phyloP scores from a whole-genome alignment of 2,329 filamentous ascomycete species.

The Curvularia eragrostidis region DNA sequence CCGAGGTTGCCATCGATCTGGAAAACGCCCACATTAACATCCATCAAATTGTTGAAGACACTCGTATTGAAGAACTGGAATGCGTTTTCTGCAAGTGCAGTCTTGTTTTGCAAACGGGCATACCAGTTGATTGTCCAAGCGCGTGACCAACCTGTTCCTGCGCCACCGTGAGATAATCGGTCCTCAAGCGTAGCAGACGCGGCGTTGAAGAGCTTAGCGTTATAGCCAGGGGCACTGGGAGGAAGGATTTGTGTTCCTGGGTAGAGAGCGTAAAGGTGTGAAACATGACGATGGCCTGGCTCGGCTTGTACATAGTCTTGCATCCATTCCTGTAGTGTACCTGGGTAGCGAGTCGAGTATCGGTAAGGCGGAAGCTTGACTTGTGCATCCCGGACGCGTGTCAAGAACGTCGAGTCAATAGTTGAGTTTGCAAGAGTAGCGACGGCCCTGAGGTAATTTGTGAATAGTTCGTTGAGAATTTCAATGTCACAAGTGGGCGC shows the following conservation, averaged over 20 bases:
- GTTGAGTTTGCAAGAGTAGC: neutral
- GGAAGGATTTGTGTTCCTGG: constrained; percentile 54
- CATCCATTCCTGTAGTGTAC: constrained; percentile 39
- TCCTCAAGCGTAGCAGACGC: constrained; percentile 45
- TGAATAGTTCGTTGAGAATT: constrained; percentile 52
- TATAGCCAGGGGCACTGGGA: constrained; percentile 33
- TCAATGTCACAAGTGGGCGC: constrained; percentile 57
- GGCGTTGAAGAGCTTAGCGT: constrained; percentile 37
- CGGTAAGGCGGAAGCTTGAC: constrained; percentile 19
- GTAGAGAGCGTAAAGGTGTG: constrained; percentile 58
- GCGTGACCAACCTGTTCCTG: constrained; percentile 61
- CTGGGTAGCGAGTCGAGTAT: constrained; percentile 35
- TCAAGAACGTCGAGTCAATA: neutral
- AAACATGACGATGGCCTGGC: constrained; percentile 60
- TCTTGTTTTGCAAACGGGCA: constrained; percentile 51
- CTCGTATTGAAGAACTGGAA: constrained; percentile 26
- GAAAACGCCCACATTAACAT: constrained; percentile 14
- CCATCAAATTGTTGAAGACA: constrained; percentile 18
- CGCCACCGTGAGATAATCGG: constrained; percentile 34
- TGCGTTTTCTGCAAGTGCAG: constrained; percentile 47
- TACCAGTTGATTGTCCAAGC: constrained; percentile 60
- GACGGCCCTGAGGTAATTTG: constrained; percentile 33
- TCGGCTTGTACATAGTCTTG: constrained; percentile 51
- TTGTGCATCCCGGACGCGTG: constrained; percentile 12
- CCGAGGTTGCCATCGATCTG: constrained; percentile 58